Base-by-base conservation (phyloP, 2,329 filamentous ascomycete genomes). In the Didymella arachidicola region DNA sequence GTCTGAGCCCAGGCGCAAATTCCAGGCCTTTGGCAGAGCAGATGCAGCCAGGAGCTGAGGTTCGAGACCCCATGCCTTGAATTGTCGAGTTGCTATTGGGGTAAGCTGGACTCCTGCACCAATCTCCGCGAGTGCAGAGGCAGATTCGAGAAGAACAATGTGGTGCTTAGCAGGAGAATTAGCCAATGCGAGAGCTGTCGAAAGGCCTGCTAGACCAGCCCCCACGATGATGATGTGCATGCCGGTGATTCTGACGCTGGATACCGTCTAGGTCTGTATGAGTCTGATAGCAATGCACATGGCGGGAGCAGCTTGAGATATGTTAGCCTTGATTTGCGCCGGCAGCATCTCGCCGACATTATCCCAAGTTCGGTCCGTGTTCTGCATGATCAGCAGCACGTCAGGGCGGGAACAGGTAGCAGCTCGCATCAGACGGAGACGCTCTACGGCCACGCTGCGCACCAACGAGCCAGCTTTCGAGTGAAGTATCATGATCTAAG, bases 1-100 rank as follows among this genome's bases (percentile, higher is more conserved):
- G 18, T 55, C 80, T 80, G 62, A 69, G 71, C 53, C 61, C 82
- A 49, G 45, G 2, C 56, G 56, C 26, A 59, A 26, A 10, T 59
- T 59, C 56, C 56, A 59, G 8, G 56, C 56, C 29, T 49, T 18
- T 1, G 56, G 56, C 19, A 59, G 39, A 18, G 56, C 56, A n/a
- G 56, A 59, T 11, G 56, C 49, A 34, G 56, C 50, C 11, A 59
- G 26, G n/a, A 59, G 49, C 16, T 49, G 38, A 27, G 49, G 39
- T 14, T 39, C 29, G 10, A 59, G 50, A 25, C 49, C 49, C 56
- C 56, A 59, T 2, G 44, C 44, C 22, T 59, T 53, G 39, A 59
- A 59, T 12, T 55, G 52, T 34, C 47, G 32, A 16, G 52, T 56
- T 19, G 57, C 57, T 18, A 51, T 26, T 3, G 57, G 57, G 3